Evolutionary conservation across 495 filamentous ascomycete genomes (phyloP).

Genomic region (Chaetomium fimeti): DNA sequence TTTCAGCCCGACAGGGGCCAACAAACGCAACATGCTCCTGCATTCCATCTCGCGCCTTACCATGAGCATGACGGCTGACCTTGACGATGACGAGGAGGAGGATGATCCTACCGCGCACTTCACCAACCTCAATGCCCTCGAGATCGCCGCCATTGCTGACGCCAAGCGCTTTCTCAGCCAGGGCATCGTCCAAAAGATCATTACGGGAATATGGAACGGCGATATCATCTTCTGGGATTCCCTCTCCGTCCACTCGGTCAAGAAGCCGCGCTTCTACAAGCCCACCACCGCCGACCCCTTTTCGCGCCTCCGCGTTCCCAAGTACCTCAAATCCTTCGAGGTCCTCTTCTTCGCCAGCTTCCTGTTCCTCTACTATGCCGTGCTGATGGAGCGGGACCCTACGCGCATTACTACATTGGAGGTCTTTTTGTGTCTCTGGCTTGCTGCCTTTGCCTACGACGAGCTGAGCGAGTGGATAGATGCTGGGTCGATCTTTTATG

Average conservation of each 20-base stretch:
- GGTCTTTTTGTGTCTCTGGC: constrained; percentile 61
- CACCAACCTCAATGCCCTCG: constrained; percentile 77
- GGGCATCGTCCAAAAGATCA: constrained; percentile 77
- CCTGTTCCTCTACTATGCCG: constrained; percentile 77
- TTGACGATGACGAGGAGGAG: constrained; percentile 44
- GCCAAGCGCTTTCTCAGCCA: constrained; percentile 91
- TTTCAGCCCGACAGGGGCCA: constrained; percentile 23
- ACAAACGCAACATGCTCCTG: constrained; percentile 40
- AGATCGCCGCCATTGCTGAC: constrained; percentile 84
- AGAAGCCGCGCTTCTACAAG: constrained; percentile 81
- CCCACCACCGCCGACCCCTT: constrained; percentile 73
- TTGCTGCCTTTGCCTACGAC: constrained; percentile 84
- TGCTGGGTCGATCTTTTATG: constrained; percentile 80
- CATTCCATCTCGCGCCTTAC: constrained; percentile 48
- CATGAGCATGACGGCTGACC: constrained; percentile 42
- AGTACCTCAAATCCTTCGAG: constrained; percentile 88
- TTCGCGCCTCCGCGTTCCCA: constrained; percentile 81
- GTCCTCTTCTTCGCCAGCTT: constrained; percentile 83
- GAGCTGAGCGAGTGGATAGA: constrained; percentile 80
- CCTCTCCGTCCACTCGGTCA: constrained; percentile 70
- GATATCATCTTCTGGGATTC: constrained; percentile 91
- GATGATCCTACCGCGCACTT: constrained; percentile 65
- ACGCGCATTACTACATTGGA: constrained; percentile 52
- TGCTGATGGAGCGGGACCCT: constrained; percentile 62
- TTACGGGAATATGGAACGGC: constrained; percentile 87